These are phyloP conservation scores for Sequoiadendron giganteum DNA, from an alignment of 75 land plant species.

Conservation along the genomic window DNA sequence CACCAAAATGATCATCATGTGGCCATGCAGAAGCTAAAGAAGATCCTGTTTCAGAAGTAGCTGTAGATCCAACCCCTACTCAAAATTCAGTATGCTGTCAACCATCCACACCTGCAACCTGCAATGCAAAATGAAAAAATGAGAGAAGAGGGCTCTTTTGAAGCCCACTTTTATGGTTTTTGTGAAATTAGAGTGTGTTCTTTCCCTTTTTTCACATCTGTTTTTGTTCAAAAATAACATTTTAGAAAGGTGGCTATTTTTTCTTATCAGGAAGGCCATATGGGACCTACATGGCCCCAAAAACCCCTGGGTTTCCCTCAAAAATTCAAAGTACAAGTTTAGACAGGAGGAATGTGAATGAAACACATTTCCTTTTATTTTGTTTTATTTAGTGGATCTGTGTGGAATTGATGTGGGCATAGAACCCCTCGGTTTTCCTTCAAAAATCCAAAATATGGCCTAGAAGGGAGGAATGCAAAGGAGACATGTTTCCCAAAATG, in stretches of 20 bases:
- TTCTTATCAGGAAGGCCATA: neutral
- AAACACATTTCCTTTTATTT: neutral
- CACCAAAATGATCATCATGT: neutral
- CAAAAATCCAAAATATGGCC: neutral
- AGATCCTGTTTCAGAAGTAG: neutral
- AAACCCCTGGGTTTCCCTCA: neutral
- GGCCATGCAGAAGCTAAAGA: neutral
- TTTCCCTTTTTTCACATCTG: neutral
- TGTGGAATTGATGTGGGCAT: neutral
- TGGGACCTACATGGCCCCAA: neutral
- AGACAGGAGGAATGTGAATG: neutral
- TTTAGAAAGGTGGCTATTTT: neutral
- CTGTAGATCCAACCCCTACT: neutral
- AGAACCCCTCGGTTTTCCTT: neutral
- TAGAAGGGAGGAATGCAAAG: neutral
- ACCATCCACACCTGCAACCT: neutral
- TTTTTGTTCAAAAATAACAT: neutral
- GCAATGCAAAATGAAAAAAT: neutral
- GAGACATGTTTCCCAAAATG: neutral
- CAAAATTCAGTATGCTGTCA: neutral
- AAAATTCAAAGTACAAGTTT: neutral
- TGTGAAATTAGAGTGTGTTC: neutral
- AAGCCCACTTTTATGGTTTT: neutral
- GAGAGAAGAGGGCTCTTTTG: neutral
- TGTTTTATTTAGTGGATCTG: neutral